Evolutionary conservation across 2,329 filamentous ascomycete species (phyloP).

Genomic region (Calonectria leucothoes): DNA sequence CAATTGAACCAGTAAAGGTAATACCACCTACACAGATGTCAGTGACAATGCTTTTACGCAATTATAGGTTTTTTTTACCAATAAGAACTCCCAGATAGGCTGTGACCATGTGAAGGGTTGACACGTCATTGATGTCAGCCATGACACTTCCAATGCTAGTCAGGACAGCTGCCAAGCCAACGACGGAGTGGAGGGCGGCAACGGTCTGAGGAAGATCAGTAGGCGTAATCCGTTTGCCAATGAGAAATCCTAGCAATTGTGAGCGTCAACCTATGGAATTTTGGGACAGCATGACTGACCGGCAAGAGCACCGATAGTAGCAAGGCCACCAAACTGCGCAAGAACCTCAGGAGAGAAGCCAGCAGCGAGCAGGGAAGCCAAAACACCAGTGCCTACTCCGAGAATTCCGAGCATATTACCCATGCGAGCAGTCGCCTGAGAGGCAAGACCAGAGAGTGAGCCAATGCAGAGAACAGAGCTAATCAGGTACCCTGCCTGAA

Average conservation of each 20-base stretch:
- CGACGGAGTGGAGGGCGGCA: constrained; percentile 88
- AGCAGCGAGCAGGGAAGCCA: constrained; percentile 84
- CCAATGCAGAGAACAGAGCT: constrained; percentile 88
- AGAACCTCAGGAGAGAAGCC: constrained; percentile 84
- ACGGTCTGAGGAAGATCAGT: constrained; percentile 92
- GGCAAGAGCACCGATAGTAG: constrained; percentile 75
- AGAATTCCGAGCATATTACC: constrained; percentile 90
- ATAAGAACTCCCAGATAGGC: constrained; percentile 90
- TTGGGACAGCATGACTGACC: constrained; percentile 49
- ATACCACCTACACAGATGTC: constrained; percentile 67
- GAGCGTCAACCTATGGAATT: background rate
- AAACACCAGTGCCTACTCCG: constrained; percentile 84
- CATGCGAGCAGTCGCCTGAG: constrained; percentile 84
- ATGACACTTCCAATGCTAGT: constrained; percentile 91
- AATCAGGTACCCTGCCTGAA: constrained; percentile 88
- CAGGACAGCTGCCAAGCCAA: constrained; percentile 87
- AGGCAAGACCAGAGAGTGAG: constrained; percentile 84
- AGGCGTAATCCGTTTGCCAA: constrained; percentile 88
- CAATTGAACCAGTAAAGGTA: constrained; percentile 91
- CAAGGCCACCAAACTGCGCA: constrained; percentile 82
- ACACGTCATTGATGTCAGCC: constrained; percentile 75
- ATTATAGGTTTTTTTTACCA: constrained; percentile 53
- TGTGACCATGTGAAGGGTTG: constrained; percentile 85
- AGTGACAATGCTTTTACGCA: background rate
- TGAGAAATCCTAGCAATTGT: constrained; percentile 68